Base-by-base conservation (phyloP, 257 asterid genomes). In the Paraleonurus japonicus region DNA sequence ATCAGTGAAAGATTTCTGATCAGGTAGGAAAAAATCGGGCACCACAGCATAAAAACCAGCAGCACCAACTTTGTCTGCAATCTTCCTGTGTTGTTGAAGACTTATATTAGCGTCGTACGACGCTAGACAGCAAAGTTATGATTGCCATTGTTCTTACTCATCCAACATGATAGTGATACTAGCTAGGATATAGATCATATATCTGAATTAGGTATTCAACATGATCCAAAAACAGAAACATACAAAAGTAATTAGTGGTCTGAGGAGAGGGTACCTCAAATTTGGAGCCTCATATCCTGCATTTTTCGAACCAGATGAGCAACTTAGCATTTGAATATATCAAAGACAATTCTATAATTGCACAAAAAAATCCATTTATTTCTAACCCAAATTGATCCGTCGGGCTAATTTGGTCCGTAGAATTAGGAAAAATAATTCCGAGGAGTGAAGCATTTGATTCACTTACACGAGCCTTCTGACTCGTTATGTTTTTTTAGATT, bases 261-360 rank as follows among this genome's bases (percentile, higher is more conserved):
- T 19, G 7, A 43, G 6, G 51, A 27, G 26, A 43, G 43, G 15
- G 28, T 81, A 89, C 96, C 96, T 85, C 85, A 87, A 72, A 2
- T 79, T 81, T 57, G 87, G 82, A 66, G 84, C 86, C 85, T 87
- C 96, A 81, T 65, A 85, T 7, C 93, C 96, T 89, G 83, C 79
- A 81, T 19, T 17, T 19, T 17, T 50, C 58, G 19, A 50, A 53
- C 28, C 15, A 17, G 20, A 51, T 0, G 8, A 43, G 17, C 51
- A 13, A 15, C 51, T 48, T 48, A 50, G 57, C 23, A 50, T 50
- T 16, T 20, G 8, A 53, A 53, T 19, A 2, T 15, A 53, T 19
- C 15, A 53, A 7, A 53, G 2, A 35, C 43, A 8, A 35, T 35
- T 35, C 2, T 35, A 35, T 35, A 35, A 9, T n/a, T n/a, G n/a